Percentiles rank a stretch among this genome's conserved stretches.
These are phyloP conservation scores for Suhomyces yuchorum DNA, from an alignment of 1,139 yeast species.

Conservation along the genomic window DNA sequence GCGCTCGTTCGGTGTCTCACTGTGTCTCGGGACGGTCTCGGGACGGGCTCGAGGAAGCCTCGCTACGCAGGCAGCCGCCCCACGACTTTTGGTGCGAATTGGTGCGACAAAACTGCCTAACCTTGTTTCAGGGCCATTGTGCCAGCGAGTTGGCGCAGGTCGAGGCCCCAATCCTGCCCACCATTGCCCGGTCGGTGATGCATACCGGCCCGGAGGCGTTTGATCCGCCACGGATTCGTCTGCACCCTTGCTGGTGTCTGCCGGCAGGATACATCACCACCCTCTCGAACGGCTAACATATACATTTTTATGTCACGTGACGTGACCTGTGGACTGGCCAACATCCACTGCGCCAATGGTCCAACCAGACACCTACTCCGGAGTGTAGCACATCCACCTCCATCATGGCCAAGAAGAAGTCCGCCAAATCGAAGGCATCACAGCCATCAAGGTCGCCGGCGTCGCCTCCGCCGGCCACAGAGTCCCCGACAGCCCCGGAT, in stretches of 20 bases:
- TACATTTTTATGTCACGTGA: too few species aligned
- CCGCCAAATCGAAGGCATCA: conserved; percentile 4
- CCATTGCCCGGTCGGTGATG: not conserved
- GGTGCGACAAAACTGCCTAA: not conserved
- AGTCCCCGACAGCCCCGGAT: not conserved
- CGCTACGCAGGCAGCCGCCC: not conserved
- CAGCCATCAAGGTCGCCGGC: not conserved
- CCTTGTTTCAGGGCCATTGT: not conserved
- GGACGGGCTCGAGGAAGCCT: not conserved
- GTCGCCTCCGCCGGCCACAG: not conserved
- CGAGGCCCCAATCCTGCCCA: not conserved
- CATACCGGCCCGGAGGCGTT: too few species aligned
- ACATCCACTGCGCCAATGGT: not conserved
- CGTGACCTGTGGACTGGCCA: not conserved
- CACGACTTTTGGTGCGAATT: not conserved
- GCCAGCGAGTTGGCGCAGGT: not conserved
- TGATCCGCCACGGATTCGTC: too few species aligned
- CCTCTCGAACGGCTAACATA: too few species aligned
- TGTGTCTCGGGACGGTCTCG: too few species aligned
- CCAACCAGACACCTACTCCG: not conserved
- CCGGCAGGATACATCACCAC: too few species aligned
- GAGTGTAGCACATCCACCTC: not conserved
- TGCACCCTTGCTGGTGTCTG: too few species aligned
- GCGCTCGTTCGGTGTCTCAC: too few species aligned
- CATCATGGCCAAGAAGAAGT: conserved; percentile 14